Percentiles rank a stretch among this genome's conserved stretches.
Conservation (phyloP, 306 rosid genomes). For the Begonia loranthoides region DNA sequence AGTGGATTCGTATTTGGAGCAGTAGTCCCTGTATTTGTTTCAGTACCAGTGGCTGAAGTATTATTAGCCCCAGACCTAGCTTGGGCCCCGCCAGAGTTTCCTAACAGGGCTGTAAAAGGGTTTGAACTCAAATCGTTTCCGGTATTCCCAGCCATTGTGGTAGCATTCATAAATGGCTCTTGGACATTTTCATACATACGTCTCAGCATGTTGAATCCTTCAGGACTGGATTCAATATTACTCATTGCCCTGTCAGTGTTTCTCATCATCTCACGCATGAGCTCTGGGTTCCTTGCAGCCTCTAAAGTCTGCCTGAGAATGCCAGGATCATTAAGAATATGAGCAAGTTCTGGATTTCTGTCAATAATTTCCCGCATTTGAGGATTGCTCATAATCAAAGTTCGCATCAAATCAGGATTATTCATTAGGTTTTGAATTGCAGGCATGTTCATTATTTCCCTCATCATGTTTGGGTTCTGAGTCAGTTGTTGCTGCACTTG, state of each 20-base stretch:
- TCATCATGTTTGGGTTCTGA: slow-evolving; percentile 51
- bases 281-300: slow-evolving; percentile 85
- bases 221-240: slow-evolving; percentile 84
- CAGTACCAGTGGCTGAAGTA: slow-evolving; percentile 42
- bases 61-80: slow-evolving; percentile 36
- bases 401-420: slow-evolving; percentile 61
- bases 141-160: slow-evolving; percentile 65
- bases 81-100: slow-evolving; percentile 40
- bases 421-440: slow-evolving; percentile 58
- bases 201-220: slow-evolving; percentile 88
- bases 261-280: slow-evolving; percentile 95
- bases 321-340: slow-evolving; percentile 75
- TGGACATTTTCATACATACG: slow-evolving; percentile 92
- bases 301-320: slow-evolving; percentile 78
- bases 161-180: slow-evolving; percentile 83
- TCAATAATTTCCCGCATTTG: slow-evolving; percentile 85
- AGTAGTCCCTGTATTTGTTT: slow-evolving; percentile 39
- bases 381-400: slow-evolving; percentile 69
- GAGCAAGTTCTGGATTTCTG: slow-evolving; percentile 73
- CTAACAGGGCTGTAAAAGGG: slow-evolving; percentile 36
- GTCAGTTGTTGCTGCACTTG: slow-evolving; percentile 67
- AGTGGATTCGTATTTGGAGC: slow-evolving; percentile 85
- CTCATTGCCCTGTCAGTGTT: slow-evolving; percentile 91
- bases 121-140: slow-evolving; percentile 31
- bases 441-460: slow-evolving; percentile 70